Conservation (phyloP, 2,329 filamentous ascomycete species). For the Neopestalotiopsis clavispora region DNA sequence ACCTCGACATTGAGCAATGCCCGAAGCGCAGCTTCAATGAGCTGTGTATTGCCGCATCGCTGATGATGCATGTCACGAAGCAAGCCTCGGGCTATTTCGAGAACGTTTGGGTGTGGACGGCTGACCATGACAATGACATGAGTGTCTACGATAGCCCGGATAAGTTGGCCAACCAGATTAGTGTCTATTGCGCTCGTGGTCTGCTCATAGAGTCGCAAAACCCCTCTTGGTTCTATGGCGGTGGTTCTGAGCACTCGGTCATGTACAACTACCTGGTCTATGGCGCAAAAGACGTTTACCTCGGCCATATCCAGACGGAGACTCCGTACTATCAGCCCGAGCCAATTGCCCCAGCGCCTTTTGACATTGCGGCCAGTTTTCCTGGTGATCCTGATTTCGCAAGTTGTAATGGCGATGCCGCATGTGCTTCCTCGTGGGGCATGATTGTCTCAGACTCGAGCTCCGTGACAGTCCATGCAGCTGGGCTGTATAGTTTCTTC, state of each 20-base stretch:
- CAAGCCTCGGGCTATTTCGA: constrained; percentile 53
- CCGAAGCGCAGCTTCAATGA: constrained; percentile 52
- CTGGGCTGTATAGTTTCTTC: constrained; percentile 1
- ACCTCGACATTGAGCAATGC: constrained; percentile 67
- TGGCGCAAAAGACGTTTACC: constrained; percentile 52
- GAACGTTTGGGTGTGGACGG: constrained; percentile 69
- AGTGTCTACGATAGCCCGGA: not conserved
- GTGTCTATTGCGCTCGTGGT: constrained; percentile 40
- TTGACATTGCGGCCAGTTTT: constrained; percentile 35
- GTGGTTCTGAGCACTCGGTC: constrained; percentile 53
- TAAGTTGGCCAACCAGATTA: constrained; percentile 39
- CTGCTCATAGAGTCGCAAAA: constrained; percentile 37
- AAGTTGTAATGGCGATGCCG: not conserved
- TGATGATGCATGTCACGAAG: constrained; percentile 51
- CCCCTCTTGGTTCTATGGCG: constrained; percentile 46
- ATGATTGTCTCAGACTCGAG: not conserved
- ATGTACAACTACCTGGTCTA: constrained; percentile 58
- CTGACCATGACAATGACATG: constrained; percentile 60
- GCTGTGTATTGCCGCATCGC: constrained; percentile 63
- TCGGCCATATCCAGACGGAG: constrained; percentile 48
- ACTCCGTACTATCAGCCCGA: constrained; percentile 45
- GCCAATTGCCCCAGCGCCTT: constrained; percentile 46
- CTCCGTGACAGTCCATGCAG: not conserved
- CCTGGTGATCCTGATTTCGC: not conserved
- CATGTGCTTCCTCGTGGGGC: not conserved